A percentile compares a stretch with the other conserved stretches of the same genome.
Conservation (phyloP, 2,329 filamentous ascomycete species). For the Claviceps arundinis region DNA sequence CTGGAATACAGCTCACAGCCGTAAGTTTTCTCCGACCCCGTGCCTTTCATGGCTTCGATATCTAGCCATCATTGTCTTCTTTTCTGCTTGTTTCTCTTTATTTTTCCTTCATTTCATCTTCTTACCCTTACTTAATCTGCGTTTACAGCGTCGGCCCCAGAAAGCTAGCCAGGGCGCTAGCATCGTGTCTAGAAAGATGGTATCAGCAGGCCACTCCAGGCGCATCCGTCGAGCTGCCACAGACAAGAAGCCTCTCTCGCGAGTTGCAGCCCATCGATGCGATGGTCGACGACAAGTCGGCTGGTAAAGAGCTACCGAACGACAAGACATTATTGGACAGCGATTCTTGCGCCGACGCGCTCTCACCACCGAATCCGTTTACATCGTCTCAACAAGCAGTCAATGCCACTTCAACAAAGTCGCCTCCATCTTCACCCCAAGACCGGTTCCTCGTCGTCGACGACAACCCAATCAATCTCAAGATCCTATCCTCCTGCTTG, state of each 20-base stretch:
- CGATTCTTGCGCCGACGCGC: background rate
- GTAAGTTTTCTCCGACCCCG: constrained; percentile 11
- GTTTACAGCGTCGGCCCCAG: constrained; percentile 20
- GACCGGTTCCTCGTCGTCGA: constrained; percentile 18
- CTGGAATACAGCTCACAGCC: constrained; percentile 25
- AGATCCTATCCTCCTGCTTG: constrained; percentile 16
- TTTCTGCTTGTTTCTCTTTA: background rate
- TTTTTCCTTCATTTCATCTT: background rate
- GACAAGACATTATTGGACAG: background rate
- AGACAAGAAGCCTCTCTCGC: background rate
- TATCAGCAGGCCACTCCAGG: background rate
- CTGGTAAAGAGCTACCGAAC: background rate
- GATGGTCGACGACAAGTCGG: background rate
- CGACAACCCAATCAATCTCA: constrained; percentile 24
- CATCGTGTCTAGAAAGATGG: background rate
- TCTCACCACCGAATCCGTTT: background rate
- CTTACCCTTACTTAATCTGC: background rate
- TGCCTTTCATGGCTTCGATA: too few species aligned
- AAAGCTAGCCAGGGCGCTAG: constrained; percentile 14
- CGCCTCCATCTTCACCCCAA: background rate
- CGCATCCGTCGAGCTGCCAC: background rate
- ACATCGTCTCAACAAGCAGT: background rate
- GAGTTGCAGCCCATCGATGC: background rate
- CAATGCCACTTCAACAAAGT: background rate
- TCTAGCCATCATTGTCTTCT: background rate